Percentiles rank a stretch among this genome's conserved stretches.
Evolutionary conservation across 176 grass and related monocot species (phyloP).

Genomic region (Miscanthus lutarioriparius): DNA sequence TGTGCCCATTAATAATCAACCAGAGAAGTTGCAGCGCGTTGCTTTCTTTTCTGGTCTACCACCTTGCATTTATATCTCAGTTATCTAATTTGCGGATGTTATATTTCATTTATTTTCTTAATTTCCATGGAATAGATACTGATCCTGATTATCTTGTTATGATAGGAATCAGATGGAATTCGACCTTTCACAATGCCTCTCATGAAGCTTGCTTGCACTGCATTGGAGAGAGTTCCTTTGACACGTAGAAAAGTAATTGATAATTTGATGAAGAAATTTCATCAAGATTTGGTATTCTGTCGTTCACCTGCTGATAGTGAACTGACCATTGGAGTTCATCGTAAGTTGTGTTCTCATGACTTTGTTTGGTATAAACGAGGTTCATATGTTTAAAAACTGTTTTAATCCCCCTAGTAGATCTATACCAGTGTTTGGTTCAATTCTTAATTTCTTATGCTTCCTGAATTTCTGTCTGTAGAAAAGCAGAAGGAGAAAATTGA

Average conservation of each 20-base stretch:
- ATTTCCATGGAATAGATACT: neutral
- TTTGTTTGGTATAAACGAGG: neutral
- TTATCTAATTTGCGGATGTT: neutral
- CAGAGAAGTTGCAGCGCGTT: neutral
- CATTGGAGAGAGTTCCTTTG: constrained; percentile 88
- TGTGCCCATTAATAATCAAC: neutral
- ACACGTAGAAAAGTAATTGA: constrained; percentile 74
- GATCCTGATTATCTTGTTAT: constrained; percentile 27
- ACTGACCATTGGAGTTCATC: constrained; percentile 65
- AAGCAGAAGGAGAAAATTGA: constrained; percentile 90
- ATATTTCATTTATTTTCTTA: neutral
- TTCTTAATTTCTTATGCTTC: constrained; percentile 32
- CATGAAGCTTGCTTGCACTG: constrained; percentile 97
- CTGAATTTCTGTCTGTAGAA: constrained; percentile 43
- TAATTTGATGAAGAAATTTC: constrained; percentile 84
- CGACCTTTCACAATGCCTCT: constrained; percentile 98
- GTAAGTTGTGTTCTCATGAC: constrained; percentile 47
- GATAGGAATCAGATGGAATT: constrained; percentile 88
- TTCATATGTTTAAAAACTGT: neutral
- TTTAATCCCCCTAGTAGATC: neutral
- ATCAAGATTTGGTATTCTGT: constrained; percentile 94
- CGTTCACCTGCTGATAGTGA: constrained; percentile 73
- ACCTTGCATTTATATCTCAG: neutral
- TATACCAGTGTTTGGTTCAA: neutral
- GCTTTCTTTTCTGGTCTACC: neutral